Evolutionary conservation across 163 green algal species (phyloP).

Genomic region (Volvox carteri): DNA sequence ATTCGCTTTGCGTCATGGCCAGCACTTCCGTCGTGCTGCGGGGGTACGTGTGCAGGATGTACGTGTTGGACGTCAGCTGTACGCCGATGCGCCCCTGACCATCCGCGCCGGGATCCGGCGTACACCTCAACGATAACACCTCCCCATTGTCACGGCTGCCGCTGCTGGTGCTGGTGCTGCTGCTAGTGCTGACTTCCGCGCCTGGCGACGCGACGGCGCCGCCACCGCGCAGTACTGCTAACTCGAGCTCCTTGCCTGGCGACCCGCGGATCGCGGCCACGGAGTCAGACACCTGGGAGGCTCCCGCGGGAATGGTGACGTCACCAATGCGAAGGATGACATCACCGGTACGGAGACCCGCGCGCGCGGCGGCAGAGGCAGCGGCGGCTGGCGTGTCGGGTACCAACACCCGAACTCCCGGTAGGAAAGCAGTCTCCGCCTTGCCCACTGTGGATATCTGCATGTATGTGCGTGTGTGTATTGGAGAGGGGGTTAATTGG

Average conservation of each 20-base stretch:
- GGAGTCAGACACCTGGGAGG: slow-evolving; percentile 77
- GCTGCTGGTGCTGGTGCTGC: slow-evolving; percentile 59
- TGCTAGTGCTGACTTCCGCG: no score
- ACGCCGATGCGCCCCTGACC: slow-evolving; percentile 87
- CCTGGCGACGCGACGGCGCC: no score
- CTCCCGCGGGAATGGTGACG: slow-evolving; percentile 65
- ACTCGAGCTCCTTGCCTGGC: slow-evolving; percentile 39
- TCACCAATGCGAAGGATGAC: slow-evolving; percentile 86
- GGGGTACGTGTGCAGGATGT: slow-evolving; percentile 71
- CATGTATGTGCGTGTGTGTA: no score
- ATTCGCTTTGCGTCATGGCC: slow-evolving; percentile 70
- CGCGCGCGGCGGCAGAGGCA: slow-evolving; percentile 64
- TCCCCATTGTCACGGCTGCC: slow-evolving; percentile 60
- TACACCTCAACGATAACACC: slow-evolving; percentile 56
- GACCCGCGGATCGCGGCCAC: slow-evolving; percentile 82
- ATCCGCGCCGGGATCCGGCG: slow-evolving; percentile 69
- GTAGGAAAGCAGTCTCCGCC: slow-evolving; percentile 78
- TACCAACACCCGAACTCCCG: slow-evolving; percentile 78
- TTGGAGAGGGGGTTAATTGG: no score
- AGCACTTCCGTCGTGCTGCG: slow-evolving; percentile 57
- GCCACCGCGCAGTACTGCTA: slow-evolving; percentile 61
- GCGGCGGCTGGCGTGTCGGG: slow-evolving; percentile 63
- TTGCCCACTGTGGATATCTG: slow-evolving; percentile 90
- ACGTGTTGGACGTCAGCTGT: slow-evolving; percentile 77
- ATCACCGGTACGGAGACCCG: slow-evolving; percentile 88